Evolutionary conservation across 2,329 filamentous ascomycete species (phyloP).

Genomic region (Ophiostoma perfectum): DNA sequence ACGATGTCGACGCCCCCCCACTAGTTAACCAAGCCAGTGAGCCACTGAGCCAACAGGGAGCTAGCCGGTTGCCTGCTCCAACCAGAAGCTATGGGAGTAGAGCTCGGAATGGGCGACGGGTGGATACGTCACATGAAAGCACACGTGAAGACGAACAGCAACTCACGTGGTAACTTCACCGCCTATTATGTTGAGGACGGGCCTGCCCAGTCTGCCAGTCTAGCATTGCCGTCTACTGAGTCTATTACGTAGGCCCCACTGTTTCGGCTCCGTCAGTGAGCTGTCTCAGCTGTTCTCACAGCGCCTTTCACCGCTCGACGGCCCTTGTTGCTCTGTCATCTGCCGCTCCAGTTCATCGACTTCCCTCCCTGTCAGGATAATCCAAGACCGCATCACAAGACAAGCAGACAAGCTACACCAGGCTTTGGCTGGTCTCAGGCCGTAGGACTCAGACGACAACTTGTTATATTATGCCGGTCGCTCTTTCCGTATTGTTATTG

Average conservation of each 20-base stretch:
- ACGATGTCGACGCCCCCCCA: constrained; percentile 18
- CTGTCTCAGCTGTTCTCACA: constrained; percentile 7
- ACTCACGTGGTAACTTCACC: neutral
- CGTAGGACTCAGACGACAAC: neutral
- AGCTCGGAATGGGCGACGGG: neutral
- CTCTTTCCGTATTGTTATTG: neutral
- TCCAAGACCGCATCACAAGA: neutral
- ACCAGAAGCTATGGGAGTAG: neutral
- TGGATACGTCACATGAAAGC: neutral
- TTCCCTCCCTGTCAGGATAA: too few relatives aligned
- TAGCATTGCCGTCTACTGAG: neutral
- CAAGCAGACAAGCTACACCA: neutral
- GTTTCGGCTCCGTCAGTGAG: neutral
- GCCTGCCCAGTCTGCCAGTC: neutral
- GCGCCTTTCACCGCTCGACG: constrained; percentile 1
- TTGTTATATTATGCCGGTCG: neutral
- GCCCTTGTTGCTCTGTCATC: neutral
- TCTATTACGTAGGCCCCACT: neutral
- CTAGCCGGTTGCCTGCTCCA: constrained; percentile 14
- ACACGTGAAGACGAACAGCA: neutral
- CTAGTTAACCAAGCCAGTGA: constrained; percentile 8
- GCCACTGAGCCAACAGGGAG: constrained; percentile 12
- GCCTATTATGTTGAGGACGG: neutral
- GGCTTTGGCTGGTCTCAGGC: neutral
- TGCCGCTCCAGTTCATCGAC: neutral